Evolutionary conservation across 2,329 filamentous ascomycete species (phyloP).

Genomic region (Whalleya microplaca): DNA sequence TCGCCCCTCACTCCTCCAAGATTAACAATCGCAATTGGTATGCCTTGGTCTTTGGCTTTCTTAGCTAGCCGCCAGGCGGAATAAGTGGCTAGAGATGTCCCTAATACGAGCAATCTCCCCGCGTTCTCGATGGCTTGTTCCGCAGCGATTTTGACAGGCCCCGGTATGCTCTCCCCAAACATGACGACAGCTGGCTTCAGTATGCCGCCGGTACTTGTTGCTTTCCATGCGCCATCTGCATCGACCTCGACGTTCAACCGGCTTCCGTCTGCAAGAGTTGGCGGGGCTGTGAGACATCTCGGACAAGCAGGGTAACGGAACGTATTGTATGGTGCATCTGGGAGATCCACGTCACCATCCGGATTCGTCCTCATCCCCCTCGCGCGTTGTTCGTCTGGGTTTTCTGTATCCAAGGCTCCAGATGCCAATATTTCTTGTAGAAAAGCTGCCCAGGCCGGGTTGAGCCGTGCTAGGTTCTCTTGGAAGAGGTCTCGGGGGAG

Average conservation of each 20-base stretch:
- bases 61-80: constrained; percentile 91
- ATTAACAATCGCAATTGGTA: constrained; percentile 87
- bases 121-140: constrained; percentile 81
- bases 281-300: constrained; percentile 70
- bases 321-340: constrained; percentile 82
- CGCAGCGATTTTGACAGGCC: constrained; percentile 71
- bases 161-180: constrained; percentile 88
- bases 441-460: constrained; percentile 84
- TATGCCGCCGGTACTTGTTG: constrained; percentile 71
- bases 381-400: constrained; percentile 68
- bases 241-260: constrained; percentile 70
- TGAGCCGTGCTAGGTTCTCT: constrained; percentile 72
- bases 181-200: constrained; percentile 93
- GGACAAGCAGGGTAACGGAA: constrained; percentile 93
- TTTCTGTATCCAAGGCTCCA: constrained; percentile 78
- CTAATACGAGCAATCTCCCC: constrained; percentile 75
- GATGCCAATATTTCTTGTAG: constrained; percentile 71
- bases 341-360: constrained; percentile 91
- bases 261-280: constrained; percentile 57
- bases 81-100: constrained; percentile 91
- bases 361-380: constrained; percentile 84
- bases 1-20: constrained; percentile 83
- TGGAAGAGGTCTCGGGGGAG: constrained; percentile 78
- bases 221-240: constrained; percentile 76
- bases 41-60: constrained; percentile 77